Conservation (phyloP, 1,284 basidiomycete genomes). For the Trichosporon ovoides region DNA sequence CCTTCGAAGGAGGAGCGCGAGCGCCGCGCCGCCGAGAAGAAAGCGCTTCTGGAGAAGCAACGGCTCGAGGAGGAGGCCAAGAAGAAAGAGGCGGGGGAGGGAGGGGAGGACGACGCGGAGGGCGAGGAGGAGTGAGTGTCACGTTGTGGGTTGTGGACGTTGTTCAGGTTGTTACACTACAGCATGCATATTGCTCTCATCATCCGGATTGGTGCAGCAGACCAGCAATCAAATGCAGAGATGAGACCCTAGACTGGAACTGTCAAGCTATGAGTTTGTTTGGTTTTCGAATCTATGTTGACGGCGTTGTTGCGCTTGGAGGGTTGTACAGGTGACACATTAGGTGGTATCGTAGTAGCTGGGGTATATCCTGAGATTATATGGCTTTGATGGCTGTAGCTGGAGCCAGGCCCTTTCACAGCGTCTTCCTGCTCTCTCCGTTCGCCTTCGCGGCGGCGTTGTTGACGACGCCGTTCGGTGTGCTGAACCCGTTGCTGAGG, state of each 20-base stretch:
- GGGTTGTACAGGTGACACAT: background rate
- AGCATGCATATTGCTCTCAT: slow-evolving; percentile 1
- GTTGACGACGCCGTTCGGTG: background rate
- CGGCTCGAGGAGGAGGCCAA: slow-evolving; percentile 10
- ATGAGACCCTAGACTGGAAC: background rate
- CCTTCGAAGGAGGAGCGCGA: slow-evolving; percentile 43
- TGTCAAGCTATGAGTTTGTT: background rate
- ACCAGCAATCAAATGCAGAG: too few relatives aligned
- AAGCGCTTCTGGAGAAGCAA: slow-evolving; percentile 23
- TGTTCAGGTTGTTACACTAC: slow-evolving; percentile 2
- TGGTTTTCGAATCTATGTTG: background rate
- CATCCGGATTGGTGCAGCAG: too few relatives aligned
- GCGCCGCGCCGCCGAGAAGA: slow-evolving; percentile 32
- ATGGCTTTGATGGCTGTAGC: too few relatives aligned
- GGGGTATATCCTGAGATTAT: too few relatives aligned
- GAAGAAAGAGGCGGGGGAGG: slow-evolving; percentile 18
- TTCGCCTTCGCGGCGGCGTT: too few relatives aligned
- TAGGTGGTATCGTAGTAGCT: background rate
- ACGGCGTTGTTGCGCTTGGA: background rate
- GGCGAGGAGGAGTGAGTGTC: slow-evolving; percentile 28
- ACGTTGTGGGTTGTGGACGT: background rate
- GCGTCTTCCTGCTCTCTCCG: background rate
- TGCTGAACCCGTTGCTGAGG: background rate
- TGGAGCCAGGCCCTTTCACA: background rate
- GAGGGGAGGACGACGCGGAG: slow-evolving; percentile 30